A percentile compares a stretch with the other conserved stretches of the same genome.
phyloP scores from a whole-genome alignment of 768 basidiomycete species.

The Dacryopinax spathularia region DNA sequence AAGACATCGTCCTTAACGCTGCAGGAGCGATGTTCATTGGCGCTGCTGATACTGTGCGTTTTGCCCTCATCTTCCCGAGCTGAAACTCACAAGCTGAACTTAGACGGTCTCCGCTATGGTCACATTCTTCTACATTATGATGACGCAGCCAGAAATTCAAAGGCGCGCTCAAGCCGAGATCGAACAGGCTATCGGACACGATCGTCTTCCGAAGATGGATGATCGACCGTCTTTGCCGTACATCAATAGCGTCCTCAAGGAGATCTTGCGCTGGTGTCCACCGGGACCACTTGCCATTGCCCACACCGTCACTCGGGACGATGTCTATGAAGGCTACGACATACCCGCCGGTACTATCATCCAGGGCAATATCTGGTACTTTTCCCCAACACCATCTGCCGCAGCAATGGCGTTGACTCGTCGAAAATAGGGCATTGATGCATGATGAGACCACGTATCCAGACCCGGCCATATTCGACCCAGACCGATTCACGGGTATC shows the following conservation, averaged over 20 bases:
- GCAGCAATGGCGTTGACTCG: too few relatives aligned
- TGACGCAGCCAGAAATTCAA: constrained; percentile 30
- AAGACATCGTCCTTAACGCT: neutral
- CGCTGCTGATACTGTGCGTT: neutral
- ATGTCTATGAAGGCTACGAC: constrained; percentile 40
- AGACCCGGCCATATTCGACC: constrained; percentile 26
- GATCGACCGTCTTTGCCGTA: constrained; percentile 39
- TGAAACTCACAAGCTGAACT: neutral
- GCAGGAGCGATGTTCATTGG: neutral
- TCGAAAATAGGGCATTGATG: constrained; percentile 18
- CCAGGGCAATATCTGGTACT: constrained; percentile 45
- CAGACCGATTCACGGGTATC: constrained; percentile 26
- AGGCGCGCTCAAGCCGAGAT: constrained; percentile 41
- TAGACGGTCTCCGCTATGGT: constrained; percentile 4
- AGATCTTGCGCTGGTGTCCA: constrained; percentile 36
- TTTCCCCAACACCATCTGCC: neutral
- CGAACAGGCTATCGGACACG: constrained; percentile 29
- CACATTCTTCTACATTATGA: neutral
- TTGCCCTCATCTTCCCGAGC: neutral
- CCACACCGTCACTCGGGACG: constrained; percentile 26
- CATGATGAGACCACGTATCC: constrained; percentile 26
- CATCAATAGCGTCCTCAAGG: constrained; percentile 32
- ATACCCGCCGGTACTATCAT: constrained; percentile 46
- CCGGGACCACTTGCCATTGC: constrained; percentile 20
- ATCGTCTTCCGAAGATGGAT: constrained; percentile 27